Evolutionary conservation across 768 basidiomycete genomes (phyloP), one percentile per base, ranked within the genome.

Genomic region (Lyophyllum decastes): DNA sequence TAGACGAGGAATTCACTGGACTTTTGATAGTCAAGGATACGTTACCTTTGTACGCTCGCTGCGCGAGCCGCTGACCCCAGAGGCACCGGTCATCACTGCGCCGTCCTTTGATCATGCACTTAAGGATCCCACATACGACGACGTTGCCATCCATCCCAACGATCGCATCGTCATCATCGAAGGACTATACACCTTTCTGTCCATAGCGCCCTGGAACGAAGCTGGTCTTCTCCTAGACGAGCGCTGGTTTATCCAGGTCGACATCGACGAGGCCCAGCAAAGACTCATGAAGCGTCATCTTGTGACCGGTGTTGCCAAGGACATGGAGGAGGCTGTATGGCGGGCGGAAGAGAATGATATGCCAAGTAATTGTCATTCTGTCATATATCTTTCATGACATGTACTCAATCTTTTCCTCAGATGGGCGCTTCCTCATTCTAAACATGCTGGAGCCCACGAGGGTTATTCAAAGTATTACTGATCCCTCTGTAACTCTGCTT

Each of bases 1-100:
- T 81, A 55, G 92, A 46, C 83, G 95, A 21, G 95, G 95, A 2
- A 87, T 81, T 14, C 90, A 94, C 63, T 96, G 94, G 90, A 97
- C 95, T 1, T 98, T 98, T 66, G 88, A 97, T 63, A 86, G 83
- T 5, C 62, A 69, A n/a, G 77, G 78, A 24, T 97, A 94, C 70
- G 81, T 86, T 53, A 65, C 77, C 0, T 95, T 95, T 64, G 73
- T 95, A 12, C 73, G 72, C 16, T 68, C 75, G 12, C 73, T 97
- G 9, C 82, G 84, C 19, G 54, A 70, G 30, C 76, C 74, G 24
- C 38, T 68, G 60, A 64, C 59, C 17, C 56, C 62, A 24, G 49
- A 51, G 17, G 62, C 66, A 12, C 52, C 58, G 24, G 61, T 73
- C 25, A 71, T 88, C 63, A 81, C 80, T 11, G 94, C 92, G 24